These are phyloP conservation scores for Rubus parviflorus DNA, from an alignment of 306 rosid genomes.

Conservation along the genomic window DNA sequence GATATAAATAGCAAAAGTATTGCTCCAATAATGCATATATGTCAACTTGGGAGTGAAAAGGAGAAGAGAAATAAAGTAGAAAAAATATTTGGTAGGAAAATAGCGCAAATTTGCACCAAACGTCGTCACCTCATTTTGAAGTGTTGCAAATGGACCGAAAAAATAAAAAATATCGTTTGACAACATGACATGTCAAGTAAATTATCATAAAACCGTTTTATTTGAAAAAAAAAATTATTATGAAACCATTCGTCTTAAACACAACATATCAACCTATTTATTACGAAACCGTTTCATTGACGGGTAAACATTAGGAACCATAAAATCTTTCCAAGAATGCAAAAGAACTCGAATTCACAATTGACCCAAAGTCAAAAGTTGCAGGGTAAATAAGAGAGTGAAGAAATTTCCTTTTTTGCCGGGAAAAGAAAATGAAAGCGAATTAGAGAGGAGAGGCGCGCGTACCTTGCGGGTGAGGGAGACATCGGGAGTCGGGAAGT, in stretches of 20 bases:
- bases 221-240: too few species aligned
- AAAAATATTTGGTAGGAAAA: not conserved
- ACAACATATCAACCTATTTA: too few species aligned
- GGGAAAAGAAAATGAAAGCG: not conserved
- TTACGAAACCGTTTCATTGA: too few species aligned
- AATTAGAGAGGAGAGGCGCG: not conserved
- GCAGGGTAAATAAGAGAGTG: too few species aligned
- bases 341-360: too few species aligned
- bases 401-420: not conserved
- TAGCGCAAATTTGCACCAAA: not conserved
- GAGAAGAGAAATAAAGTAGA: not conserved
- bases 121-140: not conserved
- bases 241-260: too few species aligned
- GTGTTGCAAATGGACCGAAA: not conserved
- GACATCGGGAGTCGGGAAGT: constrained; percentile 51
- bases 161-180: too few species aligned
- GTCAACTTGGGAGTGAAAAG: not conserved
- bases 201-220: too few species aligned
- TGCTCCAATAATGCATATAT: not conserved
- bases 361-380: too few species aligned
- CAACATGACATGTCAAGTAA: not conserved
- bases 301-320: too few species aligned
- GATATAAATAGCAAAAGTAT: not conserved
- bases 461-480: constrained; percentile 84
- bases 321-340: too few species aligned